A percentile compares a stretch with the other conserved stretches of the same genome.
These are phyloP conservation scores for Colletotrichum musicola DNA, from an alignment of 2,329 filamentous ascomycete genomes.

Conservation along the genomic window DNA sequence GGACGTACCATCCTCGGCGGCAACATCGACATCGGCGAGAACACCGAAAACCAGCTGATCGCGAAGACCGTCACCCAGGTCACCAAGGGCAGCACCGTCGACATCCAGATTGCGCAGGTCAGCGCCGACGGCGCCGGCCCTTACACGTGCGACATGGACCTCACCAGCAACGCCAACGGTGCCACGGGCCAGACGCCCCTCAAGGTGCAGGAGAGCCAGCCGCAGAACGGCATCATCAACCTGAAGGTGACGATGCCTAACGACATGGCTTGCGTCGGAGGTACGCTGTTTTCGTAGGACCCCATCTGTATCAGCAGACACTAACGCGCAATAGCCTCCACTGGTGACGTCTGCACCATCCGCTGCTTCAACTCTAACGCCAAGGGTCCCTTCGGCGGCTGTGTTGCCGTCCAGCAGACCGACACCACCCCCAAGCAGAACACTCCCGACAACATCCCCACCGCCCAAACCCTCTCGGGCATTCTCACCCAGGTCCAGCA, in stretches of 20 bases:
- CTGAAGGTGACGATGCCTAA: slow-evolving; percentile 67
- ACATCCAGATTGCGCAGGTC: slow-evolving; percentile 65
- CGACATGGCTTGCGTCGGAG: slow-evolving; percentile 62
- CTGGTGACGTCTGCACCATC: slow-evolving; percentile 71
- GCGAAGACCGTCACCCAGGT: slow-evolving; percentile 63
- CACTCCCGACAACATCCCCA: slow-evolving; percentile 59
- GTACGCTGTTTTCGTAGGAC: slow-evolving; percentile 45
- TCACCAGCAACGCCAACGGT: slow-evolving; percentile 59
- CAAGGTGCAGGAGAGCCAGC: slow-evolving; percentile 67
- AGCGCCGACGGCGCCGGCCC: slow-evolving; percentile 67
- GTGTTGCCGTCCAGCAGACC: slow-evolving; percentile 68
- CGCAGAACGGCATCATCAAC: slow-evolving; percentile 67
- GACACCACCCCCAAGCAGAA: slow-evolving; percentile 58
- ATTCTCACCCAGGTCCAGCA: slow-evolving; percentile 63
- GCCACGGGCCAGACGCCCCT: slow-evolving; percentile 59
- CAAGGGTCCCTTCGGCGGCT: slow-evolving; percentile 69
- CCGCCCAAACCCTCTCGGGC: slow-evolving; percentile 57
- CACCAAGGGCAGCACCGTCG: slow-evolving; percentile 57
- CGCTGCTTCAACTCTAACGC: slow-evolving; percentile 70
- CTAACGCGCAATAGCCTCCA: slow-evolving; percentile 55
- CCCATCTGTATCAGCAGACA: slow-evolving; percentile 11
- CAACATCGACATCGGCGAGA: slow-evolving; percentile 71
- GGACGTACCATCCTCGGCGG: slow-evolving; percentile 72
- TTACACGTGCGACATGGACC: slow-evolving; percentile 66
- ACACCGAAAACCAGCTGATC: slow-evolving; percentile 64